Percentiles rank a stretch among this genome's conserved stretches.
These are phyloP conservation scores for Hypoxylon intermedium DNA, from an alignment of 495 filamentous ascomycete genomes.

Conservation along the genomic window DNA sequence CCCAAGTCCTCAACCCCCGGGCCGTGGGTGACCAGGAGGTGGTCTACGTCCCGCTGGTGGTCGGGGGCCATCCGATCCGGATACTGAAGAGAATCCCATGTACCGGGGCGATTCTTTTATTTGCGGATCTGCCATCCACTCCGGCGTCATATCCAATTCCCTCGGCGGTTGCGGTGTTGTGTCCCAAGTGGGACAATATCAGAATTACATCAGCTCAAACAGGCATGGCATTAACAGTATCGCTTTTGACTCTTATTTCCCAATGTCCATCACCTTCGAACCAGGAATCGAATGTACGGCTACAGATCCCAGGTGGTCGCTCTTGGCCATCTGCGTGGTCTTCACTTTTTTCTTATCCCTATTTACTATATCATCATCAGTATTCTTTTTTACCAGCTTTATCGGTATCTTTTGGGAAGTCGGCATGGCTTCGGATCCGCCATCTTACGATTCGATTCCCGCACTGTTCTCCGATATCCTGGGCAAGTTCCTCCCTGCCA, in stretches of 20 bases:
- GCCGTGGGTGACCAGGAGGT: constrained; percentile 77
- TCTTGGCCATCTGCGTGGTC: constrained; percentile 74
- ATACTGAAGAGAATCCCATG: constrained; percentile 52
- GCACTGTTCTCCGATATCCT: constrained; percentile 71
- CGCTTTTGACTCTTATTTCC: constrained; percentile 78
- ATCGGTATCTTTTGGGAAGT: constrained; percentile 78
- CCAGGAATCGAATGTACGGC: constrained; percentile 59
- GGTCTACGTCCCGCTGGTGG: constrained; percentile 72
- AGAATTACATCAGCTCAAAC: constrained; percentile 64
- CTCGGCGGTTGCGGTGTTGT: constrained; percentile 80
- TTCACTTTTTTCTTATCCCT: constrained; percentile 72
- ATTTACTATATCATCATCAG: constrained; percentile 68
- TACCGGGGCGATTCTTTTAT: constrained; percentile 87
- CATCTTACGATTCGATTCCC: constrained; percentile 57
- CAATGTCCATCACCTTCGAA: constrained; percentile 73
- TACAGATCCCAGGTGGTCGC: constrained; percentile 72
- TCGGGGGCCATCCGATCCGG: constrained; percentile 71
- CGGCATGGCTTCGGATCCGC: constrained; percentile 79
- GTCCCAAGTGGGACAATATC: constrained; percentile 69
- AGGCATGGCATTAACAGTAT: constrained; percentile 71
- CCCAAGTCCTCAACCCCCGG: constrained; percentile 71
- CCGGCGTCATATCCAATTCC: constrained; percentile 71
- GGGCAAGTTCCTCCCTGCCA: constrained; percentile 77
- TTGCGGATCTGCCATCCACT: constrained; percentile 81
- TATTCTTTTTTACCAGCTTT: constrained; percentile 78